Percentiles rank a stretch among this genome's conserved stretches.
Evolutionary conservation across 1,284 basidiomycete genomes (phyloP).

Genomic region (Paramarasmius palmivorus): DNA sequence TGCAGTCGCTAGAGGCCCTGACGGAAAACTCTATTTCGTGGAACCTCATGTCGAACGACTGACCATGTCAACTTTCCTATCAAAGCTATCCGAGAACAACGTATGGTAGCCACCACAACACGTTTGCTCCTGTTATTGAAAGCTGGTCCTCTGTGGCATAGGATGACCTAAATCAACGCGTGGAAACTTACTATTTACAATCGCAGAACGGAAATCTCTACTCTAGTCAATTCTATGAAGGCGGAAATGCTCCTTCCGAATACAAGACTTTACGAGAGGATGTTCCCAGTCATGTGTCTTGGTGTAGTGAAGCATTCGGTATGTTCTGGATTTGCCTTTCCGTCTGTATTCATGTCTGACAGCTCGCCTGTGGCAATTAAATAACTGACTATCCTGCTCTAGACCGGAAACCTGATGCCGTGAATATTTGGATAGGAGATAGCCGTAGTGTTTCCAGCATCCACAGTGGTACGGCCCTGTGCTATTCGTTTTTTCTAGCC

Average conservation of each 20-base stretch:
- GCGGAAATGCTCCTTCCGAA: slow-evolving; percentile 47
- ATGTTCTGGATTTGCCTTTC: slow-evolving; percentile 21
- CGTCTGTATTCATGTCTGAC: not conserved
- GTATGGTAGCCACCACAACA: slow-evolving; percentile 1
- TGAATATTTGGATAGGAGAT: slow-evolving; percentile 90
- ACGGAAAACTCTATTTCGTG: slow-evolving; percentile 69
- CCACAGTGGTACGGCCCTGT: slow-evolving; percentile 65
- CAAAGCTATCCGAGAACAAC: slow-evolving; percentile 39
- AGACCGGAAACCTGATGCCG: slow-evolving; percentile 79
- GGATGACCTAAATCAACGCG: slow-evolving; percentile 1
- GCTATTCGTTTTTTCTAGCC: slow-evolving; percentile 1
- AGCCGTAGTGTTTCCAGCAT: slow-evolving; percentile 77
- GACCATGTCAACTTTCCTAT: slow-evolving; percentile 61
- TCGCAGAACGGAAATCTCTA: slow-evolving; percentile 91
- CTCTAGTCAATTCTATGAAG: slow-evolving; percentile 43
- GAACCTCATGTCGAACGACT: slow-evolving; percentile 75
- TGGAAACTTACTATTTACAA: slow-evolving; percentile 76
- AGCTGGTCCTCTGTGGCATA: slow-evolving; percentile 7
- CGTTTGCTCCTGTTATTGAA: not conserved
- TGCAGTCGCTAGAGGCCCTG: slow-evolving; percentile 60
- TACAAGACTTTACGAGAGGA: slow-evolving; percentile 61
- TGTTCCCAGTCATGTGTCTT: slow-evolving; percentile 66
- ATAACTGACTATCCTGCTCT: not conserved
- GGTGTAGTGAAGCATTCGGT: slow-evolving; percentile 83
- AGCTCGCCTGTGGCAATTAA: slow-evolving; percentile 4